A percentile compares a stretch with the other conserved stretches of the same genome.
phyloP scores from a whole-genome alignment of 495 filamentous ascomycete genomes.

The Lasiosphaeriaceae sp. region DNA sequence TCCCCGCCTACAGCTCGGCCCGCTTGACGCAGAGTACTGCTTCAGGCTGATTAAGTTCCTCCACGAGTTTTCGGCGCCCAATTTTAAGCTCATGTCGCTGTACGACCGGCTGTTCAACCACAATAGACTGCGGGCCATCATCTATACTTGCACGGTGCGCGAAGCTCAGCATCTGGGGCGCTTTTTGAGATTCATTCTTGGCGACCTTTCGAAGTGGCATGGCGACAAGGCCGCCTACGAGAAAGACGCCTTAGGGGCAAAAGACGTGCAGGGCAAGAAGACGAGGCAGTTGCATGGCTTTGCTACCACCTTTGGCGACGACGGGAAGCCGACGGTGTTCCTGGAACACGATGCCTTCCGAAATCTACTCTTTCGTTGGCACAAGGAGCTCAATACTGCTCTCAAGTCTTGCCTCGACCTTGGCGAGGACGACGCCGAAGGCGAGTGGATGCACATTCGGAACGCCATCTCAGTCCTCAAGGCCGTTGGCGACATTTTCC shows the following conservation, averaged over 20 bases:
- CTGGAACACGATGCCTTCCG: conserved; percentile 84
- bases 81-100: conserved; percentile 81
- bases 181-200: conserved; percentile 77
- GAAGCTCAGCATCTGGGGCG: conserved; percentile 88
- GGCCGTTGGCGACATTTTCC: conserved; percentile 72
- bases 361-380: conserved; percentile 83
- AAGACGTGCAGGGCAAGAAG: conserved; percentile 33
- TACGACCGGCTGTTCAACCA: conserved; percentile 81
- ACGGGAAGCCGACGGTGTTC: conserved; percentile 61
- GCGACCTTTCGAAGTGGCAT: conserved; percentile 81
- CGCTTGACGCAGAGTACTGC: conserved; percentile 80
- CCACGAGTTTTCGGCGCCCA: conserved; percentile 74
- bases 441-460: conserved; percentile 95
- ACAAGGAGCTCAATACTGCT: conserved; percentile 68
- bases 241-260: conserved; percentile 62
- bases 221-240: conserved; percentile 70
- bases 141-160: conserved; percentile 81
- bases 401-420: conserved; percentile 71
- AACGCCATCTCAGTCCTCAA: conserved; percentile 94
- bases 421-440: conserved; percentile 8
- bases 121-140: conserved; percentile 69
- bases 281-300: conserved; percentile 42
- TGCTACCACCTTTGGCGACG: conserved; percentile 59
- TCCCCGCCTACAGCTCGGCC: conserved; percentile 77
- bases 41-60: conserved; percentile 82